phyloP scores from a whole-genome alignment of 768 basidiomycete genomes.

The Psilocybe azurescens region DNA sequence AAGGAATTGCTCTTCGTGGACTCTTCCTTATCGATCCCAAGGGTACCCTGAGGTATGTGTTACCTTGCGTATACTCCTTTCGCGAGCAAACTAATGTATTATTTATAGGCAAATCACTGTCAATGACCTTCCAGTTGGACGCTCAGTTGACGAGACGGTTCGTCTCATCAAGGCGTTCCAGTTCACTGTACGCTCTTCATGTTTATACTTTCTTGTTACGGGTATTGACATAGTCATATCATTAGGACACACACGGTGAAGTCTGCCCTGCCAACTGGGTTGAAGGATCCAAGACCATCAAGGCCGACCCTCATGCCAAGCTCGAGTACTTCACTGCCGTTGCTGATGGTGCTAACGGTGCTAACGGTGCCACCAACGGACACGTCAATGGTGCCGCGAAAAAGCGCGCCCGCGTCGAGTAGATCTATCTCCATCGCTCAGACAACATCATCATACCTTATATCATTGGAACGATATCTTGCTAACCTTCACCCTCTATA shows the following conservation, averaged over 20 bases:
- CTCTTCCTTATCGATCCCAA: conserved; percentile 88
- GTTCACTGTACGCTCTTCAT: conserved; percentile 64
- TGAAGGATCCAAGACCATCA: conserved; percentile 82
- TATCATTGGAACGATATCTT: not conserved
- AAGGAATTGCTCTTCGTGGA: conserved; percentile 87
- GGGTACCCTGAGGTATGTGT: conserved; percentile 51
- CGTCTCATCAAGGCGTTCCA: conserved; percentile 95
- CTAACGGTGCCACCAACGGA: conserved; percentile 45
- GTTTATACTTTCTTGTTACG: conserved; percentile 4
- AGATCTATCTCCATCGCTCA: conserved; percentile 12
- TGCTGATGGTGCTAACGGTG: no score
- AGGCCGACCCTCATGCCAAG: conserved; percentile 73
- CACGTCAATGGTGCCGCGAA: conserved; percentile 39
- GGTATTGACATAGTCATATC: not conserved
- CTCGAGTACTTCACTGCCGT: conserved; percentile 71
- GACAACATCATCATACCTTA: not conserved
- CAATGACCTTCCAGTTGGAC: conserved; percentile 94
- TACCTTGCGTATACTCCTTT: no score
- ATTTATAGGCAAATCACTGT: conserved; percentile 68
- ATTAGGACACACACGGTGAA: conserved; percentile 85
- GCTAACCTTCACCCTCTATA: not conserved
- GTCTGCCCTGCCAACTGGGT: conserved; percentile 94
- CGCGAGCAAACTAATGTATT: no score
- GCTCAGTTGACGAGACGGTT: conserved; percentile 91
- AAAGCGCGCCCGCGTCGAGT: conserved; percentile 65